Conservation (phyloP, 495 filamentous ascomycete genomes). For the Xylaria cubensis region DNA sequence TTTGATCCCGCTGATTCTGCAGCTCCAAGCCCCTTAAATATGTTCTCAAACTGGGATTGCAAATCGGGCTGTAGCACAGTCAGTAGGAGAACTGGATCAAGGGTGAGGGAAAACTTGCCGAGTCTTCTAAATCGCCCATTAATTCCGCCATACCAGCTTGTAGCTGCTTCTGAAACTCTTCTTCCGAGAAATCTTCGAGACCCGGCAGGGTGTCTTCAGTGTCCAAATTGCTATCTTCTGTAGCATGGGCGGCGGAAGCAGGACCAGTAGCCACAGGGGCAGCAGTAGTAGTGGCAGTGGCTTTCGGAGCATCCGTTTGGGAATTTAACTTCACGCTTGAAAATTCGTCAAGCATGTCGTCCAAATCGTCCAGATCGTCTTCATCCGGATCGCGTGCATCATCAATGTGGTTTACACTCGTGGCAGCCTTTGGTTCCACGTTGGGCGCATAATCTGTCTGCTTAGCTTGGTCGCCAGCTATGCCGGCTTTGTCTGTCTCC, state of each 20-base stretch:
- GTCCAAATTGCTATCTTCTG: conserved; percentile 14
- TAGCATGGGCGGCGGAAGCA: conserved; percentile 17
- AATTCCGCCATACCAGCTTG: conserved; percentile 87
- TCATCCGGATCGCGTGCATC: conserved; percentile 77
- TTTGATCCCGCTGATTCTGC: conserved; percentile 47
- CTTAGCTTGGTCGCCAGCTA: conserved; percentile 25
- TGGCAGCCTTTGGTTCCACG: conserved; percentile 32
- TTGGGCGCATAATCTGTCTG: conserved; percentile 22
- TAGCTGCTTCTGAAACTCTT: conserved; percentile 82
- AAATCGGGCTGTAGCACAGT: conserved; percentile 67
- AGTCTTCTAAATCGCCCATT: conserved; percentile 70
- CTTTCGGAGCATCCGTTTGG: conserved; percentile 54
- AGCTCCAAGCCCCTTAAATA: conserved; percentile 78
- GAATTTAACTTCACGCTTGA: conserved; percentile 59
- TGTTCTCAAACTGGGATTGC: conserved; percentile 82
- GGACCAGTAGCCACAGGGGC: conserved; percentile 27
- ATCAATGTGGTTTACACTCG: conserved; percentile 40
- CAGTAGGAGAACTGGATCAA: conserved; percentile 9
- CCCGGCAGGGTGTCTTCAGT: conserved; percentile 28
- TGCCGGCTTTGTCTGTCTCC: conserved; percentile 25
- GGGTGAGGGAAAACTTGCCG: conserved; percentile 45
- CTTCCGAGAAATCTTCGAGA: conserved; percentile 57
- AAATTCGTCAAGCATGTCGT: conserved; percentile 95
- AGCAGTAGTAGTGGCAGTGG: conserved; percentile 36
- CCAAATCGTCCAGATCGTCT: conserved; percentile 86